phyloP scores from a whole-genome alignment of 2,329 filamentous ascomycete genomes.

The Fusarium euwallaceae region DNA sequence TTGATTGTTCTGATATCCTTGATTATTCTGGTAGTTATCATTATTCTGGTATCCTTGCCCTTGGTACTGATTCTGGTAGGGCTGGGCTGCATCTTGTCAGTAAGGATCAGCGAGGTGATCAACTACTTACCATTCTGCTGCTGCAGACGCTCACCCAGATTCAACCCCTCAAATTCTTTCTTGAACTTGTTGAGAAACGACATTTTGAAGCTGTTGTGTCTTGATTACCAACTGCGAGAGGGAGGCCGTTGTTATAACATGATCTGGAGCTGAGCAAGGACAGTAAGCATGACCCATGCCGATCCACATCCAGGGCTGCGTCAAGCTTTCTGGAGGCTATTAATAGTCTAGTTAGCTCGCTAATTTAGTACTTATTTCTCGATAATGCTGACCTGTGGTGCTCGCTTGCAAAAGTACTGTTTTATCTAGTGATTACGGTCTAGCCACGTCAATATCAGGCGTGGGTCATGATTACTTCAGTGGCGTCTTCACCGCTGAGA shows the following conservation, averaged over 20 bases:
- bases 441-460: not conserved
- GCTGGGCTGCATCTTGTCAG: not conserved
- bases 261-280: not conserved
- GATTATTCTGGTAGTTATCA: not conserved
- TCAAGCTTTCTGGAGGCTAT: not conserved
- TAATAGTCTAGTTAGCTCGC: not conserved
- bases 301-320: not conserved
- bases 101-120: not conserved
- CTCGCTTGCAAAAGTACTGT: not conserved
- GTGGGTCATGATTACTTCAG: not conserved
- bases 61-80: not conserved
- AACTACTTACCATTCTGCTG: slow-evolving; percentile 9
- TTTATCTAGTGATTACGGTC: not conserved
- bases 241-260: not conserved
- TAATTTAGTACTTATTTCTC: not conserved
- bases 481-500: not conserved
- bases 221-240: not conserved
- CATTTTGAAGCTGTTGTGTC: slow-evolving; percentile 2
- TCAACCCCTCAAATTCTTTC: slow-evolving; percentile 35
- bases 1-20: not conserved
- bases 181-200: slow-evolving; percentile 35
- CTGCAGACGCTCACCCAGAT: slow-evolving; percentile 1
- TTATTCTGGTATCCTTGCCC: not conserved
- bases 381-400: not conserved
- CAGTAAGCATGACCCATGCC: not conserved